These are phyloP conservation scores for Typha latifolia DNA, from an alignment of 176 grass and related monocot species.

Conservation along the genomic window DNA sequence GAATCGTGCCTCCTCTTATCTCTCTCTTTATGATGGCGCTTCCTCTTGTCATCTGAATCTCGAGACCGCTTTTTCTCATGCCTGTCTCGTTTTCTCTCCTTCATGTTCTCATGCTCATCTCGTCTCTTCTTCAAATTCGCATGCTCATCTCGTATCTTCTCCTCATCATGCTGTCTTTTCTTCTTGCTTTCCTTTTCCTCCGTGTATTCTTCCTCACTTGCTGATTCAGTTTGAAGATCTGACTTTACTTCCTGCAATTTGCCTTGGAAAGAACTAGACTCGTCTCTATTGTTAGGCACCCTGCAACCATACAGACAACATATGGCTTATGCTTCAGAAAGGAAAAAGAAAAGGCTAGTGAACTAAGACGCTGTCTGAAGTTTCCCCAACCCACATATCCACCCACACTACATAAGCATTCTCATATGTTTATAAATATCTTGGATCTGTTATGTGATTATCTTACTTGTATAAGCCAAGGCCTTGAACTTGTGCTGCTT, in stretches of 20 bases:
- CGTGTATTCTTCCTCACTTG: constrained; percentile 34
- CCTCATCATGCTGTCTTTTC: constrained; percentile 39
- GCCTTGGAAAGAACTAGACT: constrained; percentile 34
- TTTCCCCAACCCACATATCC: background rate
- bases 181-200: constrained; percentile 42
- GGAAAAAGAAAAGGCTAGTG: background rate
- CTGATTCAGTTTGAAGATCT: constrained; percentile 19
- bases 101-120: constrained; percentile 31
- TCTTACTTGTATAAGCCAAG: constrained; percentile 92
- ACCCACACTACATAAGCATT: background rate
- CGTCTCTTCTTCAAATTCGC: constrained; percentile 2
- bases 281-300: constrained; percentile 30
- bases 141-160: constrained; percentile 24
- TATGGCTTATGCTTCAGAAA: background rate
- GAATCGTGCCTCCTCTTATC: constrained; percentile 57
- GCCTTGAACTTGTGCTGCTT: constrained; percentile 87
- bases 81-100: constrained; percentile 44
- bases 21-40: constrained; percentile 54
- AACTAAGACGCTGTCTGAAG: background rate
- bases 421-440: background rate
- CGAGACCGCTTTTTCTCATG: constrained; percentile 37
- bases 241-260: constrained; percentile 27
- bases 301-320: constrained; percentile 31
- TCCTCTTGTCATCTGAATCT: constrained; percentile 32
- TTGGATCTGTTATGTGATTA: background rate